These are phyloP conservation scores for Isochrysis galbana DNA, from an alignment of 78 protist species.

Conservation along the genomic window DNA sequence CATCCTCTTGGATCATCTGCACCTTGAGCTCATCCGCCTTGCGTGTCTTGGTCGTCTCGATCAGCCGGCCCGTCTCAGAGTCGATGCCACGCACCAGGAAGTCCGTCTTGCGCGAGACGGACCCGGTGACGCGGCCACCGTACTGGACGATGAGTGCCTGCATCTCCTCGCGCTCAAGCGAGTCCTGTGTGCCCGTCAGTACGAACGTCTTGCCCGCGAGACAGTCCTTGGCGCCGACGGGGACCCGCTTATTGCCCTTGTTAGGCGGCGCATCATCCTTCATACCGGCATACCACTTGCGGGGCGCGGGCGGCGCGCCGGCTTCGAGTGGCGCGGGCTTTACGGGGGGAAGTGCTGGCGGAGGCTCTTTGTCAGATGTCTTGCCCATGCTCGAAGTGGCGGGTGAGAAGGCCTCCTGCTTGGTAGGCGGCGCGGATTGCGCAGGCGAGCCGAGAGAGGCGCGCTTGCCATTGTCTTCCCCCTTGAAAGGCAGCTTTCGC, in stretches of 20 bases:
- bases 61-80: neutral
- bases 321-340: too few species aligned
- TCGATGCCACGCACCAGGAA: neutral
- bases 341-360: too few species aligned
- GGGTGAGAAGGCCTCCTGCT: neutral
- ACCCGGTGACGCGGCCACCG: neutral
- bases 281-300: neutral
- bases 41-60: neutral
- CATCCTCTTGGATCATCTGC: constrained; percentile 66
- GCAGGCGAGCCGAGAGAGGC: neutral
- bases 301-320: neutral
- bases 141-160: neutral
- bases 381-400: too few species aligned
- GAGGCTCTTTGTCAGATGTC: too few species aligned
- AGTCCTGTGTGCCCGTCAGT: neutral
- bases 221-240: neutral
- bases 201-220: neutral
- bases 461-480: neutral
- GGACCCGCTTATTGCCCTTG: neutral
- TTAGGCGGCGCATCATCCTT: neutral
- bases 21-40: constrained; percentile 29
- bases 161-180: constrained; percentile 8
- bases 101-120: neutral
- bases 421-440: neutral
- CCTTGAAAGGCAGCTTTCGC: neutral